These are phyloP conservation scores for Rhizophora apiculata DNA, from an alignment of 345 rosid genomes.

Conservation along the genomic window DNA sequence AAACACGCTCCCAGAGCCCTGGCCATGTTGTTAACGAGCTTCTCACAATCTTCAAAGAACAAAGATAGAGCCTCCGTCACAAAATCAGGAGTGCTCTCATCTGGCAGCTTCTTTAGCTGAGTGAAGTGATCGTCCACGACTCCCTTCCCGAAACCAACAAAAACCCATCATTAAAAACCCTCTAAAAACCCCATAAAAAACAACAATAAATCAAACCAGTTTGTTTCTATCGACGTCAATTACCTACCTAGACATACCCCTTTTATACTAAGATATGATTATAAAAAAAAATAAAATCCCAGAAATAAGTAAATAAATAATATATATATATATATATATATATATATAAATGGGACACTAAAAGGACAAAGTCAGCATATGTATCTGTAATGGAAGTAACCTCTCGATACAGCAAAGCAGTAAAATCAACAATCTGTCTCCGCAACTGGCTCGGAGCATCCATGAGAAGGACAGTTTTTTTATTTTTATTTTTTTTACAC, in stretches of 20 bases:
- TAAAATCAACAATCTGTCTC: conserved; percentile 26
- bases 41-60: conserved; percentile 73
- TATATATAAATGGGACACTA: too few species aligned
- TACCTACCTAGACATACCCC: too few species aligned
- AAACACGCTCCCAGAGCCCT: conserved; percentile 53
- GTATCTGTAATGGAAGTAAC: conserved; percentile 23
- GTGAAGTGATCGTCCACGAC: conserved; percentile 72
- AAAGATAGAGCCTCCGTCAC: conserved; percentile 55
- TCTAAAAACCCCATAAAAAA: not conserved
- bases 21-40: conserved; percentile 61
- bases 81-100: conserved; percentile 74
- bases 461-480: too few species aligned
- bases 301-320: too few species aligned
- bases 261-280: too few species aligned
- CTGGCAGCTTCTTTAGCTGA: conserved; percentile 75
- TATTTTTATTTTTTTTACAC: too few species aligned
- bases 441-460: too few species aligned
- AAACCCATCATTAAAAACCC: conserved; percentile 15
- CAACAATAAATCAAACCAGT: not conserved
- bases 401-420: conserved; percentile 49
- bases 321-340: too few species aligned
- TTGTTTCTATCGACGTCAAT: too few species aligned
- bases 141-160: conserved; percentile 32
- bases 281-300: not conserved
- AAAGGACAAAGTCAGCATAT: not conserved